A percentile compares a stretch with the other conserved stretches of the same genome.
These are phyloP conservation scores for Begonia peltatifolia DNA, from an alignment of 306 rosid genomes.

Conservation along the genomic window DNA sequence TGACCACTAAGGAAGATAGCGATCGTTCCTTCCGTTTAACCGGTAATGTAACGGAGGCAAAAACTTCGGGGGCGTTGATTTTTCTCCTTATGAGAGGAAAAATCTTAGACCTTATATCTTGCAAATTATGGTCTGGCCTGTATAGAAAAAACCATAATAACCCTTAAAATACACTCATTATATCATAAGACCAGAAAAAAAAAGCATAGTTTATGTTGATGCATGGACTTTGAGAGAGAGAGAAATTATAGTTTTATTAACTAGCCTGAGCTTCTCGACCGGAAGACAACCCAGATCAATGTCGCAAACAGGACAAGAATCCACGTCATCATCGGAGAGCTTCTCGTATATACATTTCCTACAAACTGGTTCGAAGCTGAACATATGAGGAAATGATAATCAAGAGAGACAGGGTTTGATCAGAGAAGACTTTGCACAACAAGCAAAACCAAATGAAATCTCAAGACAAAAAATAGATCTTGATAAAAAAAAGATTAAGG, in stretches of 20 bases:
- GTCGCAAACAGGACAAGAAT: constrained; percentile 78
- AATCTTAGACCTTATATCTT: constrained; percentile 77
- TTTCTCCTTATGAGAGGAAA: constrained; percentile 63
- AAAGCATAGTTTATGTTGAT: too few species aligned
- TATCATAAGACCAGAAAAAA: too few species aligned
- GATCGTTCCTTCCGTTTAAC: constrained; percentile 94
- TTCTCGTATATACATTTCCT: constrained; percentile 76
- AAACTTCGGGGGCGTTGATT: constrained; percentile 39
- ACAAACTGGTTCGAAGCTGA: constrained; percentile 57
- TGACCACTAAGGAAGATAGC: constrained; percentile 80
- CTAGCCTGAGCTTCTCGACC: constrained; percentile 74
- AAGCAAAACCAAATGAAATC: too few species aligned
- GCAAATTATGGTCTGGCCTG: constrained; percentile 99
- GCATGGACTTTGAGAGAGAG: too few species aligned
- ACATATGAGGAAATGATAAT: constrained; percentile 14
- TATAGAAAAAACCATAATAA: constrained; percentile 12
- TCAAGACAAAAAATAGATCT: too few species aligned
- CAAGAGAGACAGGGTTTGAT: background rate
- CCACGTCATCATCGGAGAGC: constrained; percentile 75
- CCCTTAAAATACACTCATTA: too few species aligned
- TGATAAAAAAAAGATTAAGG: too few species aligned
- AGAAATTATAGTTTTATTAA: background rate
- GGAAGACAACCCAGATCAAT: constrained; percentile 87
- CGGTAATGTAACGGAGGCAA: constrained; percentile 49
- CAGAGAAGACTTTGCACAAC: too few species aligned